Evolutionary conservation across 1,284 basidiomycete genomes (phyloP).

Genomic region (Volvariella surrecta): DNA sequence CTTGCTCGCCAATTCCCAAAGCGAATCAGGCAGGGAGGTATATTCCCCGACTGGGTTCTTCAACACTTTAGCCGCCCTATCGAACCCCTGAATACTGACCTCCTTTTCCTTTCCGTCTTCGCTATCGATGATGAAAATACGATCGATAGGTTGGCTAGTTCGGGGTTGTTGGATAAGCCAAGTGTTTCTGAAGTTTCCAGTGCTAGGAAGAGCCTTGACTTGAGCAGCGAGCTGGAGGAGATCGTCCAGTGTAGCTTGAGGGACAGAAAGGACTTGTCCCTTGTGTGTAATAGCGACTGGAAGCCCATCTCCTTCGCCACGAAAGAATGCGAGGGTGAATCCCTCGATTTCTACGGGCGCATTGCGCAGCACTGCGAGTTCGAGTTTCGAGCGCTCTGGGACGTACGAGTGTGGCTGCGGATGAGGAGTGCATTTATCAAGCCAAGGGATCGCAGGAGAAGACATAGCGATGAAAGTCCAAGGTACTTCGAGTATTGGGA

Average conservation of each 20-base stretch:
- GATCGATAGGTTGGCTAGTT: slow-evolving; percentile 32
- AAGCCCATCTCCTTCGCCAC: slow-evolving; percentile 12
- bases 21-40: slow-evolving; percentile 24
- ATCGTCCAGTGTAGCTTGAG: slow-evolving; percentile 23
- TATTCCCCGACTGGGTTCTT: slow-evolving; percentile 24
- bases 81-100: slow-evolving; percentile 36
- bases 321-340: slow-evolving; percentile 36
- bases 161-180: slow-evolving; percentile 27
- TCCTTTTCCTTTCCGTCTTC: slow-evolving; percentile 19
- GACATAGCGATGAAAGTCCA: too few species aligned
- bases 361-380: slow-evolving; percentile 29
- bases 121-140: slow-evolving; percentile 18
- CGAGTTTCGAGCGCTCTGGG: slow-evolving; percentile 24
- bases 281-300: slow-evolving; percentile 30
- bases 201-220: slow-evolving; percentile 19
- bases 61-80: slow-evolving; percentile 23
- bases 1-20: slow-evolving; percentile 30
- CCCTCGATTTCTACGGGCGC: slow-evolving; percentile 30
- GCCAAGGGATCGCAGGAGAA: background rate
- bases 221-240: slow-evolving; percentile 23
- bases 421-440: slow-evolving; percentile 12
- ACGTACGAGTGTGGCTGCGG: slow-evolving; percentile 23
- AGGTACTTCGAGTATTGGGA: too few species aligned
- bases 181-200: slow-evolving; percentile 32
- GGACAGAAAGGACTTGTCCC: slow-evolving; percentile 26